Evolutionary conservation across 2,329 filamentous ascomycete genomes (phyloP).

Genomic region (Bipolaris zeicola): DNA sequence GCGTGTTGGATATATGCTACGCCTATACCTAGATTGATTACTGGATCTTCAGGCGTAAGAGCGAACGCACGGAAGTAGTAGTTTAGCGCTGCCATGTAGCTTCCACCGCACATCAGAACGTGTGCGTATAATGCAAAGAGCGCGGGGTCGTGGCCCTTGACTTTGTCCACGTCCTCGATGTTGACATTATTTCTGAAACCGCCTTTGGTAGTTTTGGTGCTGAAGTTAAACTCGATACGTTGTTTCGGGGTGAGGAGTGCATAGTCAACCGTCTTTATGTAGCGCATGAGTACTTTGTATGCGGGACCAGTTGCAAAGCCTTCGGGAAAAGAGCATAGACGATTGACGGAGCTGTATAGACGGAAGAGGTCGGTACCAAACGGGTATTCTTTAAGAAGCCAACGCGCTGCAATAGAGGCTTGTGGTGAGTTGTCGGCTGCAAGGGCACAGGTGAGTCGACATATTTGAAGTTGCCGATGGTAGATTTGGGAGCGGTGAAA

Average conservation of each 20-base stretch:
- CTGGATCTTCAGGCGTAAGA: slow-evolving; percentile 75
- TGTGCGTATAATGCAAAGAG: slow-evolving; percentile 89
- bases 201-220: slow-evolving; percentile 44
- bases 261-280: slow-evolving; percentile 88
- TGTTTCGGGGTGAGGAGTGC: slow-evolving; percentile 61
- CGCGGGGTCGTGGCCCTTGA: slow-evolving; percentile 67
- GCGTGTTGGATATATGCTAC: slow-evolving; percentile 80
- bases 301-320: slow-evolving; percentile 78
- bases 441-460: slow-evolving; percentile 84
- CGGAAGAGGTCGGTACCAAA: slow-evolving; percentile 83
- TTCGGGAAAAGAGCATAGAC: slow-evolving; percentile 74
- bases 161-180: slow-evolving; percentile 47
- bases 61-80: slow-evolving; percentile 76
- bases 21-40: slow-evolving; percentile 80
- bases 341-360: slow-evolving; percentile 78
- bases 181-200: slow-evolving; percentile 47
- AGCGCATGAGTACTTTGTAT: slow-evolving; percentile 89
- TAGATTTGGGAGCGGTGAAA: slow-evolving; percentile 74
- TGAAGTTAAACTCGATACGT: slow-evolving; percentile 52
- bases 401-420: slow-evolving; percentile 74
- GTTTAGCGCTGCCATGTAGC: slow-evolving; percentile 81
- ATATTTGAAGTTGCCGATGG: slow-evolving; percentile 74
- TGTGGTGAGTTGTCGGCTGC: slow-evolving; percentile 78
- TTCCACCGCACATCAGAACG: slow-evolving; percentile 82
- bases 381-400: slow-evolving; percentile 81